Conservation (phyloP, 805 yeast species). For the Wickerhamiella parazyma region DNA sequence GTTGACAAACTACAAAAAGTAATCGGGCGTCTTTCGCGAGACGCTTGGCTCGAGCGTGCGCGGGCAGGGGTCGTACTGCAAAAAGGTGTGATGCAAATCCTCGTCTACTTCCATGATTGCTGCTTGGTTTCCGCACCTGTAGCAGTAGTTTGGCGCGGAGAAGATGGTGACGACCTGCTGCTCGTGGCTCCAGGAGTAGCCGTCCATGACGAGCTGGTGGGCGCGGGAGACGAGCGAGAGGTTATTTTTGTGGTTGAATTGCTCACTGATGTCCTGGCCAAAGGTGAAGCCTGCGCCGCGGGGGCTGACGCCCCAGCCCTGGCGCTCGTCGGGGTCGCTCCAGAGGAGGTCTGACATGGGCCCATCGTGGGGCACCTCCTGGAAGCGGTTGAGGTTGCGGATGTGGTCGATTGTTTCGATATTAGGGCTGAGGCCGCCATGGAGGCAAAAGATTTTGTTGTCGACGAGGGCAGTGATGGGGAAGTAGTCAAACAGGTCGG, state of each 20-base stretch:
- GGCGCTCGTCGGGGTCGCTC: conserved; percentile 96
- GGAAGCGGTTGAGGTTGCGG: conserved; percentile 81
- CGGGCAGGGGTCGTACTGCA: conserved; percentile 92
- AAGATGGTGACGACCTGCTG: conserved; percentile 89
- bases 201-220: conserved; percentile 96
- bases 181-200: conserved; percentile 89
- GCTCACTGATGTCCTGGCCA: conserved; percentile 93
- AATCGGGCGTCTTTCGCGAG: conserved; percentile 40
- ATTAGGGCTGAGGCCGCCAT: conserved; percentile 96
- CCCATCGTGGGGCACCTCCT: conserved; percentile 96
- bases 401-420: conserved; percentile 92
- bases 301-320: conserved; percentile 97
- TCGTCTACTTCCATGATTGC: conserved; percentile 98
- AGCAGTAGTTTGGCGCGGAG: conserved; percentile 92
- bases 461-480: conserved; percentile 93
- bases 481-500: conserved; percentile 87
- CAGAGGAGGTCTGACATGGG: conserved; percentile 95
- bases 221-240: conserved; percentile 84
- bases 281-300: conserved; percentile 99
- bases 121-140: conserved; percentile 96
- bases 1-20: conserved; percentile 47
- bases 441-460: conserved; percentile 82
- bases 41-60: conserved; percentile 97
- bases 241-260: conserved; percentile 87
- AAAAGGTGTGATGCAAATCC: conserved; percentile 64